Conservation (phyloP, 768 basidiomycete species). For the Hebeloma cylindrosporum region DNA sequence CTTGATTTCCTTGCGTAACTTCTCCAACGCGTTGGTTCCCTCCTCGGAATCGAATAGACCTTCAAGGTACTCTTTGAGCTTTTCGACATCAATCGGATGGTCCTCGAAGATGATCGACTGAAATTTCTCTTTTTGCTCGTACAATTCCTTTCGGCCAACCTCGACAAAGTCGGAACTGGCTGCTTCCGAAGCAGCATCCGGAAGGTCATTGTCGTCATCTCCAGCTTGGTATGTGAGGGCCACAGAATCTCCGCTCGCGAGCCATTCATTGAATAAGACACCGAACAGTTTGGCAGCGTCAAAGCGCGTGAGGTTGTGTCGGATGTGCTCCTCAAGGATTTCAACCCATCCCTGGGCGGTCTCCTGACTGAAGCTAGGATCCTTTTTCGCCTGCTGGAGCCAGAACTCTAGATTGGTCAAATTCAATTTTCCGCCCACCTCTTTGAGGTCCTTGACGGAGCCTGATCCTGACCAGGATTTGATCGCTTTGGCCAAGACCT, state of each 20-base stretch:
- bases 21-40: conserved; percentile 26
- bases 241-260: conserved; percentile 41
- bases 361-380: conserved; percentile 38
- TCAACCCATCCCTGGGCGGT: conserved; percentile 37
- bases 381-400: conserved; percentile 40
- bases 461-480: conserved; percentile 40
- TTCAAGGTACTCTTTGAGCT: conserved; percentile 33
- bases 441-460: conserved; percentile 14
- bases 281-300: conserved; percentile 44
- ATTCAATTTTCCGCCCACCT: conserved; percentile 24
- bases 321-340: conserved; percentile 40
- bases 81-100: conserved; percentile 29
- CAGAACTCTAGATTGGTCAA: conserved; percentile 30
- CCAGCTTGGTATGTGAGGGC: conserved; percentile 25
- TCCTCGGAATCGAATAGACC: conserved; percentile 36
- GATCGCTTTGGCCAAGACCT: conserved; percentile 34
- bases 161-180: conserved; percentile 21
- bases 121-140: conserved; percentile 39
- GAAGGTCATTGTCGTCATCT: conserved; percentile 6
- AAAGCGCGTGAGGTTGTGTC: conserved; percentile 36
- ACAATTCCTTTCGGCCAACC: conserved; percentile 38
- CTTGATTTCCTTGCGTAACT: conserved; percentile 28
- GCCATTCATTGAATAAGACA: conserved; percentile 44
- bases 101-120: conserved; percentile 40
- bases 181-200: conserved; percentile 9